Evolutionary conservation across 2,329 filamentous ascomycete genomes (phyloP), one percentile per base, ranked within the genome.

Genomic region (Phialophora macrospora): DNA sequence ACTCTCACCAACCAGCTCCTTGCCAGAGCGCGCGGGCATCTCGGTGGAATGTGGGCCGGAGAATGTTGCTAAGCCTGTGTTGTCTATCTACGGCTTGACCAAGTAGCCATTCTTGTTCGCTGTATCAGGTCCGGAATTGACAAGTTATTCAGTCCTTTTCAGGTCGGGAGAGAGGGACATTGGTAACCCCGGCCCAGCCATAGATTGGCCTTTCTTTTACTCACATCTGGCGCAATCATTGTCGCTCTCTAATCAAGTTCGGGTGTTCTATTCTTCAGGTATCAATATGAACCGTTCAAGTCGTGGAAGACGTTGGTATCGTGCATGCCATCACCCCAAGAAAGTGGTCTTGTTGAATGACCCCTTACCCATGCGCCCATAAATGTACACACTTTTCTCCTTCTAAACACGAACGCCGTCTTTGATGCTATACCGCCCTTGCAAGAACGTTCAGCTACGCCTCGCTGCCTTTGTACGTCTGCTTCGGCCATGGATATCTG

Each of bases 401-500:
- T 41, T 20, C 24, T 46, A 30, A 38, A 30, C 20, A 24, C 41
- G 38, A 7, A 44, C 49, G 59, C 59, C 26, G 28, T 24, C 34
- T n/a, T 11, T 28, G 6, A 38, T 24, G 59, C 32, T 26, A 41
- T 55, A 24, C 38, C 44, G 11, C 49, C 17, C 20, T 9, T 30
- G 22, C 62, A 44, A 54, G 17, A 59, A n/a, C 30, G 14, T 32
- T 44, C 30, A 12, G 34, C 67, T 80, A 81, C 70, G 83, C 76
- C 73, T 30, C 24, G 14, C 52, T 55, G 52, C 52, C 28, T 20
- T 84, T 79, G 80, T 92, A 94, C 71, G 86, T 82, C 80, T 93
- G 87, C 85, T 94, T 93, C 75, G 90, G 90, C 83, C 88, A 90
- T 72, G 91, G 91, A 83, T 88, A 93, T 72, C 90, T 93, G 76